Evolutionary conservation across 2,329 filamentous ascomycete genomes (phyloP).

Genomic region (Incumbomyces lentus): DNA sequence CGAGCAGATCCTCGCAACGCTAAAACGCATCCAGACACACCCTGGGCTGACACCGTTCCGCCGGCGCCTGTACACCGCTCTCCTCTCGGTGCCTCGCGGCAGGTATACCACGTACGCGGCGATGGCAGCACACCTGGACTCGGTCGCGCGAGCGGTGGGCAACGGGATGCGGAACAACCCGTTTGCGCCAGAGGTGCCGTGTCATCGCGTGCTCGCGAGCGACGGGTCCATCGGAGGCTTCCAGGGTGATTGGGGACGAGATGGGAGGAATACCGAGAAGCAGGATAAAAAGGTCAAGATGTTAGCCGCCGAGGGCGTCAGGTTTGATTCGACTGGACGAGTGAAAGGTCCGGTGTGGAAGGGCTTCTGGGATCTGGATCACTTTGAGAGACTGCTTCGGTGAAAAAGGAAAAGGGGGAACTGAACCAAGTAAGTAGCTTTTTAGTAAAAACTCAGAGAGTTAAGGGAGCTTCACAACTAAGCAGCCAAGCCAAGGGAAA

Average conservation of each 20-base stretch:
- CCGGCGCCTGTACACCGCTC: conserved; percentile 53
- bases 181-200: conserved; percentile 34
- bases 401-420: not conserved
- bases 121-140: conserved; percentile 46
- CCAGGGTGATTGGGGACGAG: conserved; percentile 39
- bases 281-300: conserved; percentile 29
- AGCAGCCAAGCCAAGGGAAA: no score
- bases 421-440: no score
- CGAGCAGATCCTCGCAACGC: conserved; percentile 15
- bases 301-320: conserved; percentile 27
- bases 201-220: conserved; percentile 26
- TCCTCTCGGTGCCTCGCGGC: conserved; percentile 68
- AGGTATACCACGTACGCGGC: conserved; percentile 68
- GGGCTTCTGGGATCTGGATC: conserved; percentile 4
- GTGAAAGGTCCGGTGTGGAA: conserved; percentile 11
- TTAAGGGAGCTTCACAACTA: no score
- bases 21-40: conserved; percentile 34
- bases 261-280: conserved; percentile 33
- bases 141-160: conserved; percentile 28
- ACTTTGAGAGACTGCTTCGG: conserved; percentile 1
- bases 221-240: conserved; percentile 35
- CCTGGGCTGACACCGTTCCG: conserved; percentile 42
- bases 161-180: conserved; percentile 33
- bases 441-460: no score
- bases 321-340: conserved; percentile 24